Evolutionary conservation across 768 basidiomycete species (phyloP).

Genomic region (Coprinellus micaceus): DNA sequence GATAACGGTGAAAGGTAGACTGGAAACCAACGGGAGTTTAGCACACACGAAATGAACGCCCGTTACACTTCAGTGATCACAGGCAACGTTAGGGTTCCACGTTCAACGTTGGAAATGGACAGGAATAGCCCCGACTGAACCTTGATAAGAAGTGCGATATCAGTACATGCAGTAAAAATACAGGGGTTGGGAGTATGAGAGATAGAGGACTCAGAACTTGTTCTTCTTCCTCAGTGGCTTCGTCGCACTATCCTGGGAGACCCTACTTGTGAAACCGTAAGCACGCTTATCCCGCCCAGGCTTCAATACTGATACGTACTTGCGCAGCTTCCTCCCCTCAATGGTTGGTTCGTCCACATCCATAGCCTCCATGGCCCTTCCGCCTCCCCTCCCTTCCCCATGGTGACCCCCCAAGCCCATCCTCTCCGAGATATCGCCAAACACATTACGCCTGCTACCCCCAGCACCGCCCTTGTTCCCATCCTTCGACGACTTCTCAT

Average conservation of each 20-base stretch:
- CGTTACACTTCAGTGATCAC: no score
- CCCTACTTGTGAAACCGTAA: conserved; percentile 22
- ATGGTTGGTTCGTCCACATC: conserved; percentile 64
- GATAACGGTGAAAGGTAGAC: no score
- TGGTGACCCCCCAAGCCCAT: neutral
- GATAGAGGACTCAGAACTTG: conserved; percentile 34
- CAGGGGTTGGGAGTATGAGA: neutral
- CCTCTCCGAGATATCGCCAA: no score
- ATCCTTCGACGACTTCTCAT: conserved; percentile 63
- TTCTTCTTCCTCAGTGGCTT: conserved; percentile 58
- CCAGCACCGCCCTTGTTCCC: neutral
- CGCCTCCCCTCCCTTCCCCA: conserved; percentile 31
- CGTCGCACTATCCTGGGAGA: conserved; percentile 37
- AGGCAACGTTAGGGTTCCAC: no score
- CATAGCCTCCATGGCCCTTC: conserved; percentile 39
- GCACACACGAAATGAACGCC: no score
- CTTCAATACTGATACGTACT: conserved; percentile 38
- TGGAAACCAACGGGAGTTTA: no score
- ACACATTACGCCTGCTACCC: no score
- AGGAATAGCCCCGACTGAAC: no score
- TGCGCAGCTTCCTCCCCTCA: conserved; percentile 52
- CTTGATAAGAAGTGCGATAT: no score
- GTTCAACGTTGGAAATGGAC: no score
- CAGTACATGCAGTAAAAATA: neutral
- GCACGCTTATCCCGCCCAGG: neutral